Percentiles rank a stretch among this genome's conserved stretches.
Conservation (phyloP, 306 rosid genomes). For the Gastrolobium villosum region DNA sequence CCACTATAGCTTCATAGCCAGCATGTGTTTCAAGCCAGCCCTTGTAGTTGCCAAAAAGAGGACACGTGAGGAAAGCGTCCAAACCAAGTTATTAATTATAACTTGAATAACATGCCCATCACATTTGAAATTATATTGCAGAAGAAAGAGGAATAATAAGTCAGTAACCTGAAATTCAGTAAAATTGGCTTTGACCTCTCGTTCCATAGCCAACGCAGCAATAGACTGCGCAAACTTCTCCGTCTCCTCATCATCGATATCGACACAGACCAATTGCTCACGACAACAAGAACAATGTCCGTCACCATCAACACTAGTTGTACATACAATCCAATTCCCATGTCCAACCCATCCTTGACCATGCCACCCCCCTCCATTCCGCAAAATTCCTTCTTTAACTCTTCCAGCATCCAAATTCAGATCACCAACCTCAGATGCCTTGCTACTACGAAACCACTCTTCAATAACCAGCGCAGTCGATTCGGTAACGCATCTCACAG, state of each 20-base stretch:
- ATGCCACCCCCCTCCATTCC: conserved; percentile 83
- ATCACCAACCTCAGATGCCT: conserved; percentile 59
- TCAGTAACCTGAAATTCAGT: conserved; percentile 57
- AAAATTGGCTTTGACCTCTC: conserved; percentile 65
- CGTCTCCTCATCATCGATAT: conserved; percentile 64
- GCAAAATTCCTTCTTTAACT: conserved; percentile 52
- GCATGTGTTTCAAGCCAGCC: conserved; percentile 65
- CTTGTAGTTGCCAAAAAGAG: conserved; percentile 39
- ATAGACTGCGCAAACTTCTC: conserved; percentile 65
- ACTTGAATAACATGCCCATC: too few species aligned
- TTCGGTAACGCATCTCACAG: conserved; percentile 57
- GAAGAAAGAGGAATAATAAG: too few species aligned
- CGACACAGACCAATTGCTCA: conserved; percentile 64
- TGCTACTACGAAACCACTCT: conserved; percentile 64
- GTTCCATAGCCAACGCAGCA: conserved; percentile 66
- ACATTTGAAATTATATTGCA: too few species aligned
- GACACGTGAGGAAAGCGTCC: not conserved
- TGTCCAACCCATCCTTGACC: conserved; percentile 76
- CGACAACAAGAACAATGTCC: conserved; percentile 62
- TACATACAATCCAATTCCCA: conserved; percentile 66
- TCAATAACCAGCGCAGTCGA: conserved; percentile 60
- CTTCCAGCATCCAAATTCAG: conserved; percentile 47
- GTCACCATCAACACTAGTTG: conserved; percentile 48
- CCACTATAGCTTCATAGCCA: conserved; percentile 66
- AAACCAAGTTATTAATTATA: not conserved